Evolutionary conservation across 805 yeast genomes (phyloP).

Genomic region (Ogataea zsoltii): DNA sequence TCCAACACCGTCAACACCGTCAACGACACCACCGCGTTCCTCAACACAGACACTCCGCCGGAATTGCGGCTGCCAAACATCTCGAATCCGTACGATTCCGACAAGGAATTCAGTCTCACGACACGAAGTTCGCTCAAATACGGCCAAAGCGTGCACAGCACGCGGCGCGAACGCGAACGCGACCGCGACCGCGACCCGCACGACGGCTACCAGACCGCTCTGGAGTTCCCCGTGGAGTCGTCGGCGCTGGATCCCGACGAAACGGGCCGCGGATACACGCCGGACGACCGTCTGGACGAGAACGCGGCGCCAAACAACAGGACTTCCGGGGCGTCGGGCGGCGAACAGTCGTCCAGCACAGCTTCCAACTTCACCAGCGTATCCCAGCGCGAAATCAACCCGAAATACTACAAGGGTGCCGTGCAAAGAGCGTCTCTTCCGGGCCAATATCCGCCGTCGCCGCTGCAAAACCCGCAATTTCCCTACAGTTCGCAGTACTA

Average conservation of each 20-base stretch:
- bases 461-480: slow-evolving; percentile 13
- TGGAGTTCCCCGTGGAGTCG: slow-evolving; percentile 2
- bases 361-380: slow-evolving; percentile 77
- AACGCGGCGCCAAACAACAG: slow-evolving; percentile 5
- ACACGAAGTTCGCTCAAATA: background rate
- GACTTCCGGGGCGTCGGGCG: slow-evolving; percentile 10
- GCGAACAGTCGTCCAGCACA: slow-evolving; percentile 25
- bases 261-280: slow-evolving; percentile 7
- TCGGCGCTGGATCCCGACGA: slow-evolving; percentile 4
- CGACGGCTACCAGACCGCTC: slow-evolving; percentile 3
- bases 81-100: slow-evolving; percentile 16
- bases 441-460: slow-evolving; percentile 23
- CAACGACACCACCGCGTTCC: slow-evolving; percentile 5
- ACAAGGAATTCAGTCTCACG: slow-evolving; percentile 3
- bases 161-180: background rate
- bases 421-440: slow-evolving; percentile 26
- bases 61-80: slow-evolving; percentile 17
- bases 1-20: slow-evolving; percentile 7
- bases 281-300: slow-evolving; percentile 16
- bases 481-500: slow-evolving; percentile 25
- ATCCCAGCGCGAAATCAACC: slow-evolving; percentile 74
- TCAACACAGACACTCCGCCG: slow-evolving; percentile 8
- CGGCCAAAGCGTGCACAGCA: too few species aligned
- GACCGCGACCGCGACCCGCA: background rate
- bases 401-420: slow-evolving; percentile 46